Percentiles rank a stretch among this genome's conserved stretches.
Conservation (phyloP, 208 protist genomes). For the Trypanosoma brucei region DNA sequence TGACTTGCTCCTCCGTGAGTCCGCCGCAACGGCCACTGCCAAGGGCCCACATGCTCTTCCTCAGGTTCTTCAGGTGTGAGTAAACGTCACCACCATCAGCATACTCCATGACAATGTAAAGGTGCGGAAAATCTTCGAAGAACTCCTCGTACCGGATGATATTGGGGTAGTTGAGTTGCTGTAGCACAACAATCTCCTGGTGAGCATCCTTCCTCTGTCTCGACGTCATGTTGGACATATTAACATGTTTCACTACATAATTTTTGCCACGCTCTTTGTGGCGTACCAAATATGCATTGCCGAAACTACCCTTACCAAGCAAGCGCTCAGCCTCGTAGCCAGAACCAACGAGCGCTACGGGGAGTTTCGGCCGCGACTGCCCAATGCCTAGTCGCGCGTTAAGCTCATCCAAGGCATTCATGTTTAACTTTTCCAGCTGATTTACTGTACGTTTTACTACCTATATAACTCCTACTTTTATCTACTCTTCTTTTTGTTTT, state of each 20-base stretch:
- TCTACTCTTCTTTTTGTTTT: too few species aligned
- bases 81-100: slow-evolving; percentile 84
- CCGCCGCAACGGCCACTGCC: slow-evolving; percentile 17
- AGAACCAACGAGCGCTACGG: slow-evolving; percentile 59
- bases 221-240: slow-evolving; percentile 67
- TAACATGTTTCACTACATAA: slow-evolving; percentile 85
- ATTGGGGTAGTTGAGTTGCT: slow-evolving; percentile 84
- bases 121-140: slow-evolving; percentile 68
- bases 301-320: slow-evolving; percentile 87
- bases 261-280: slow-evolving; percentile 43
- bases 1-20: slow-evolving; percentile 65
- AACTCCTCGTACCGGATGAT: slow-evolving; percentile 84
- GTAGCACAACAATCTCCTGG: slow-evolving; percentile 80
- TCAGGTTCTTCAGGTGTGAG: slow-evolving; percentile 43
- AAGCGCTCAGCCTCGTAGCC: slow-evolving; percentile 58
- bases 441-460: not conserved
- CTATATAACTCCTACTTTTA: too few species aligned
- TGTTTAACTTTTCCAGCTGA: slow-evolving; percentile 10
- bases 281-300: slow-evolving; percentile 77
- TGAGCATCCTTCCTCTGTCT: slow-evolving; percentile 71
- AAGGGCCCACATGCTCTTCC: slow-evolving; percentile 23
- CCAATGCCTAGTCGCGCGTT: slow-evolving; percentile 85
- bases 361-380: slow-evolving; percentile 58
- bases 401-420: slow-evolving; percentile 85
- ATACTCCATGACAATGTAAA: slow-evolving; percentile 92